Base-by-base conservation (phyloP, 2,329 filamentous ascomycete genomes). In the Neofusicoccum sp. region DNA sequence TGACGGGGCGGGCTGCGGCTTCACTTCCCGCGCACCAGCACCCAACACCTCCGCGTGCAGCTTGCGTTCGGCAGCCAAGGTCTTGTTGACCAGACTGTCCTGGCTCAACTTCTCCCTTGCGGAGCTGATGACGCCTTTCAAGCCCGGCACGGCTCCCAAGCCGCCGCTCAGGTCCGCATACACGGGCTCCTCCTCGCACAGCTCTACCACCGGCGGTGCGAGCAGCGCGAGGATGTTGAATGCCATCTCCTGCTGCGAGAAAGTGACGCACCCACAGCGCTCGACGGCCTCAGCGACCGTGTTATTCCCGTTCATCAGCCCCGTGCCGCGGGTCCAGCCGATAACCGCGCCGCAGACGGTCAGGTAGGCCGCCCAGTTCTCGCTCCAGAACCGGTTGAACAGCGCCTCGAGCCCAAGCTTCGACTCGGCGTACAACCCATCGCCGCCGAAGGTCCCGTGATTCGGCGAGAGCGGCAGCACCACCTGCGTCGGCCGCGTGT, bases 301-400 rank as follows among this genome's bases (percentile, higher is more conserved):
- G 59, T 81, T 75, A 65, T 82, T 81, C 33, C 66, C 73, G 1
- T 66, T 70, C 80, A 81, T 82, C 4, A 82, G 66, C 1, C 75
- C 73, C 0, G 80, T 82, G 2, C 77, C 78, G 36, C 79, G 70
- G 5, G 79, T 81, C 79, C 79, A 82, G 14, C 80, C 80, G 50
- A 82, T 81, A 8, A 77, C 69, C 1, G 73, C 76, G 9, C 79
- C 79, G 54, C 76, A 79, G 2, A 81, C 65, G 1, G 71, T 71
- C 6, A 81, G 41, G 50, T 79, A 79, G 1, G 75, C 67, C 59
- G 63, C 41, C 79, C 78, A 80, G 47, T 66, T 66, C 62, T 80
- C 78, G 1, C 74, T 74, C 12, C 68, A 66, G 66, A 67, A 76
- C 28, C 69, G 70, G 41, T 75, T 72, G n/a, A 79, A 65, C 6